Conservation (phyloP, 192 early-diverging fungal species). For the Linnemannia zychae region DNA sequence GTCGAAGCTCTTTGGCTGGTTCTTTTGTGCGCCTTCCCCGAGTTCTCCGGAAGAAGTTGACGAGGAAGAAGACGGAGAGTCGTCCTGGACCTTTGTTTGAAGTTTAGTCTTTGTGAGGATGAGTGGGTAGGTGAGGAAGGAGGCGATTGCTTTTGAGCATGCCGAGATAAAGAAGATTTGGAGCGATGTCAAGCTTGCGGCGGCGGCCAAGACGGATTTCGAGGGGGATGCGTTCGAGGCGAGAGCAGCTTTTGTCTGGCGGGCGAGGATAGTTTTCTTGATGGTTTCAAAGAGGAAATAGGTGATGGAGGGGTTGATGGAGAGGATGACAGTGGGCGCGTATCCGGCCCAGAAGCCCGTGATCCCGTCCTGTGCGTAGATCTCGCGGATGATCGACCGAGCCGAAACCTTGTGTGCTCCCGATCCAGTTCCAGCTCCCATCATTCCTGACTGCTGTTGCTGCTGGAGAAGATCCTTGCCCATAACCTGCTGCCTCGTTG, state of each 20-base stretch:
- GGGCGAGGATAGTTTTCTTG: constrained; percentile 37
- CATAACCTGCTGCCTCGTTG: constrained; percentile 62
- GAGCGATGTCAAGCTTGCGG: constrained; percentile 43
- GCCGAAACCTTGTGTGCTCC: constrained; percentile 26
- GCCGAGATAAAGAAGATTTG: constrained; percentile 65
- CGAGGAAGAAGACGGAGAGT: too few species aligned
- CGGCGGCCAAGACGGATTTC: constrained; percentile 35
- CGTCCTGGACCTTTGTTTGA: constrained; percentile 37
- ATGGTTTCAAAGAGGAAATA: constrained; percentile 66
- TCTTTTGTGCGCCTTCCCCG: neutral
- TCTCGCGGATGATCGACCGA: constrained; percentile 51
- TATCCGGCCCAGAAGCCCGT: constrained; percentile 66
- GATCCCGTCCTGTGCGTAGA: constrained; percentile 59
- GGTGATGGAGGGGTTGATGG: constrained; percentile 66
- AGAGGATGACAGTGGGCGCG: constrained; percentile 61
- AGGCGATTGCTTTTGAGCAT: constrained; percentile 62
- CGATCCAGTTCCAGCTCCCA: neutral
- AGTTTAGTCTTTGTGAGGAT: constrained; percentile 63
- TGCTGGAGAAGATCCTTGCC: constrained; percentile 23
- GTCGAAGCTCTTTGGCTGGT: constrained; percentile 20
- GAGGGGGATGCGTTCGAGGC: neutral
- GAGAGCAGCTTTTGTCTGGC: constrained; percentile 15
- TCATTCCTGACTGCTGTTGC: neutral
- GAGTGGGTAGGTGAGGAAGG: constrained; percentile 64
- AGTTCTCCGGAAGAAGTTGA: neutral